Evolutionary conservation across 1,284 basidiomycete genomes (phyloP).

Genomic region (Agaricales sp.): DNA sequence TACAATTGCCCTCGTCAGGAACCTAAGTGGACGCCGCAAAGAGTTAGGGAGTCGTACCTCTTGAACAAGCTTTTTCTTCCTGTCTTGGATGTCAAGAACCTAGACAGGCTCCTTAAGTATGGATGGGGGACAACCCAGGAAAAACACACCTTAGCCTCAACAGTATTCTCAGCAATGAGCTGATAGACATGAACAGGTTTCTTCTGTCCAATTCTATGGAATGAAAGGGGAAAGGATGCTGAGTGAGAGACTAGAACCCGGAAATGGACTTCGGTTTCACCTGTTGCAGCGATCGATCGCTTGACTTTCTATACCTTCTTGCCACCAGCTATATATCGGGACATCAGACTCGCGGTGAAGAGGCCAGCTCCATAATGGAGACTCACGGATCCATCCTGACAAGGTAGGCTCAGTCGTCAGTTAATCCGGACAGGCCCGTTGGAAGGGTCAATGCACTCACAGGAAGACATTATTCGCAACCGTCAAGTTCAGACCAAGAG

Average conservation of each 20-base stretch:
- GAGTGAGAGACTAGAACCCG: too few species aligned
- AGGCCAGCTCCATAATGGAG: too few species aligned
- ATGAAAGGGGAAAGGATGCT: conserved; percentile 21
- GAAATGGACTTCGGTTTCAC: conserved; percentile 17
- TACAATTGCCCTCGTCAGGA: conserved; percentile 4
- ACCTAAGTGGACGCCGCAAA: too few species aligned
- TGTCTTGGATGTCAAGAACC: conserved; percentile 78
- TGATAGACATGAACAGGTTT: conserved; percentile 81
- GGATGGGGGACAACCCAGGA: background rate
- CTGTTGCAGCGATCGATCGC: conserved; percentile 77
- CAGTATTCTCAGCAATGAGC: conserved; percentile 79
- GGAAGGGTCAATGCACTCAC: conserved; percentile 18
- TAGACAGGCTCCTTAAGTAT: conserved; percentile 14
- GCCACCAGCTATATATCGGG: conserved; percentile 50
- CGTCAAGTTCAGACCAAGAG: conserved; percentile 81
- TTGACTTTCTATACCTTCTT: conserved; percentile 84
- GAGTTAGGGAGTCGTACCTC: conserved; percentile 30
- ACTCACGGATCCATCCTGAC: conserved; percentile 78
- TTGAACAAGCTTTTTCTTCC: conserved; percentile 64
- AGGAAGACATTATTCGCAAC: conserved; percentile 15
- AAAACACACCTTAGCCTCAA: conserved; percentile 61
- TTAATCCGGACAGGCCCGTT: too few species aligned
- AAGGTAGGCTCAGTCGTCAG: conserved; percentile 7
- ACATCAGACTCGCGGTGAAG: conserved; percentile 5
- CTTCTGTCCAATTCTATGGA: conserved; percentile 62